Evolutionary conservation across 441 rosid species (phyloP), one percentile per base, ranked within the genome.

Genomic region (Biscutella auriculata): DNA sequence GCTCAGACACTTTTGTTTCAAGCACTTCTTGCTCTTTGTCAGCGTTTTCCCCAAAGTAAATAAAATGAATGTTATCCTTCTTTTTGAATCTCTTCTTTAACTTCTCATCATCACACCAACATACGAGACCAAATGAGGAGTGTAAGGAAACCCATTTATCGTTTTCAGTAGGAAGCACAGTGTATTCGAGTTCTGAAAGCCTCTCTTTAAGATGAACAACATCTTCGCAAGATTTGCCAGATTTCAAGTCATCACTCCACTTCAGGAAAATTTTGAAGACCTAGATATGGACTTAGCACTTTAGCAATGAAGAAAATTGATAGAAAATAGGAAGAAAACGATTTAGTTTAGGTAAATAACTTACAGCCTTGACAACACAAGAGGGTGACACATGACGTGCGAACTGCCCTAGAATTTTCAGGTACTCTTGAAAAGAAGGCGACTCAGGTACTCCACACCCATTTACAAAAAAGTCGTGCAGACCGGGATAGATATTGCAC

Each of bases 71-170:
- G 12, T 77, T 73, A 50, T 78, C 80, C 62, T 75, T 56, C 54
- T 80, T 68, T 71, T 73, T 83, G 65, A 84, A 87, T 61, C 74
- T 83, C 65, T 75, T 76, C 76, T 68, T 69, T 65, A 87, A 67
- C 66, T 82, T 63, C 54, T 79, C 75, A 69, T 85, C 78, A 39
- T 93, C 95, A 67, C 83, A 81, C 98, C 97, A 93, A 69, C 97
- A 93, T 34, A 87, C 80, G 16, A 81, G 73, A 73, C 96, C 93
- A 62, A 76, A 87, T 19, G 95, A 84, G 64, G 90, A 76, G 63
- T 93, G 96, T 50, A 88, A 60, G 23, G 98, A 93, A 46, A 82
- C 95, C 97, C 97, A 93, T 76, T 77, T 85, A 69, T 88, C 92
- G 51, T 67, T 71, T 54, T 67, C 69, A 47, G 97, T 83, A 58